A percentile compares a stretch with the other conserved stretches of the same genome.
These are phyloP conservation scores for Aphanomyces invadans DNA, from an alignment of 352 stramenopile species.

Conservation along the genomic window DNA sequence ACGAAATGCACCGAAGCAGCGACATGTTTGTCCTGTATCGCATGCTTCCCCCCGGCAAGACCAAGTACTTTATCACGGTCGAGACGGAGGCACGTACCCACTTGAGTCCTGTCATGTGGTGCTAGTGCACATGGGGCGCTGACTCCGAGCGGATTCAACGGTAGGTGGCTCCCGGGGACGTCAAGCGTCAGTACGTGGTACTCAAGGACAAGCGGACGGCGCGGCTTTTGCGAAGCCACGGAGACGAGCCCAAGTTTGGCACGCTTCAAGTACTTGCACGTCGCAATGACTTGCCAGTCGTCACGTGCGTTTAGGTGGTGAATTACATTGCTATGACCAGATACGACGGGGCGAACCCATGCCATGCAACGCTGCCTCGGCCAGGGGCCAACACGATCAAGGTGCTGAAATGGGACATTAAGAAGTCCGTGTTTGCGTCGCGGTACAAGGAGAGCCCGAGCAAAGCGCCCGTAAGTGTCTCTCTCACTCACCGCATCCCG, in stretches of 20 bases:
- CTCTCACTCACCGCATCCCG: no score
- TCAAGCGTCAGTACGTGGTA: conserved; percentile 7
- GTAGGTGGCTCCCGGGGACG: not conserved
- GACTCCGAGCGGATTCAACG: no score
- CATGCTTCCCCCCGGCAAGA: conserved; percentile 60
- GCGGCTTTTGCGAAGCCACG: conserved; percentile 4
- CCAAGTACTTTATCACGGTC: conserved; percentile 70
- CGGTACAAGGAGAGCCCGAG: conserved; percentile 27
- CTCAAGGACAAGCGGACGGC: conserved; percentile 19
- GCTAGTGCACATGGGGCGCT: no score
- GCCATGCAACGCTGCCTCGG: conserved; percentile 58
- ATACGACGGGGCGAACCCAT: conserved; percentile 54
- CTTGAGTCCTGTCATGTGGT: no score
- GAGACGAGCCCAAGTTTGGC: conserved; percentile 12
- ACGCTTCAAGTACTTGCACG: conserved; percentile 9
- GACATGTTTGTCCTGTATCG: conserved; percentile 49
- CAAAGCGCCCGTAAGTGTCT: conserved; percentile 14
- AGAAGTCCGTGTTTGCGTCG: conserved; percentile 65
- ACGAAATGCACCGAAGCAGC: conserved; percentile 59
- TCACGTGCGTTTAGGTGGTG: conserved; percentile 31
- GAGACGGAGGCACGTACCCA: conserved; percentile 2
- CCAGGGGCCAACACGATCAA: conserved; percentile 36
- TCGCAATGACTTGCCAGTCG: not conserved
- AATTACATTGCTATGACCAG: conserved; percentile 49
- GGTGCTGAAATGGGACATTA: conserved; percentile 61